Conservation (phyloP, 1,284 basidiomycete genomes). For the Naganishia cerealis region DNA sequence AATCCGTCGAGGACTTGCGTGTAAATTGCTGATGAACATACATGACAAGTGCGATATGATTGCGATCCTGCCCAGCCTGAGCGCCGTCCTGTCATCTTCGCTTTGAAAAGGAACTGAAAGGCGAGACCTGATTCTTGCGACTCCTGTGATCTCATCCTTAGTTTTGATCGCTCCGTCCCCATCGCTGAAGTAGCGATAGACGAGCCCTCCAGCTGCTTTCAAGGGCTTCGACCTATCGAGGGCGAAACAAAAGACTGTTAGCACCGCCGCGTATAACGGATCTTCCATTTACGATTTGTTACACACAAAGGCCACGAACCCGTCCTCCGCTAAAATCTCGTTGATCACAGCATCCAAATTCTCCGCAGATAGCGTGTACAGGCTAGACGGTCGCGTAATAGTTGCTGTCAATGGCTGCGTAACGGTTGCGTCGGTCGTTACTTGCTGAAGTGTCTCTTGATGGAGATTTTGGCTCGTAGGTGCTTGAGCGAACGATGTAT, state of each 20-base stretch:
- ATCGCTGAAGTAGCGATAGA: neutral
- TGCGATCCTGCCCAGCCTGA: too few relatives aligned
- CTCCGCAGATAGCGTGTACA: constrained; percentile 9
- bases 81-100: too few relatives aligned
- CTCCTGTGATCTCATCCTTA: neutral
- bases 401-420: neutral
- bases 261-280: neutral
- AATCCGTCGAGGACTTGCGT: too few relatives aligned
- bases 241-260: neutral
- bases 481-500: neutral
- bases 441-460: neutral
- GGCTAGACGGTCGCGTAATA: neutral
- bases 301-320: constrained; percentile 17
- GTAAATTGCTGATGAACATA: too few relatives aligned
- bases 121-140: too few relatives aligned
- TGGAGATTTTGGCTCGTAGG: neutral
- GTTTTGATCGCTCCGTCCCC: neutral
- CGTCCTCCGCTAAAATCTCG: constrained; percentile 9
- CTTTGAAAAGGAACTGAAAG: too few relatives aligned
- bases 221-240: neutral
- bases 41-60: too few relatives aligned
- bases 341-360: constrained; percentile 12
- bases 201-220: neutral
- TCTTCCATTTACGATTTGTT: neutral
- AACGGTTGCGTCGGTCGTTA: too few relatives aligned